phyloP scores from a whole-genome alignment of 2,329 filamentous ascomycete species.

The Colletotrichum phormii region DNA sequence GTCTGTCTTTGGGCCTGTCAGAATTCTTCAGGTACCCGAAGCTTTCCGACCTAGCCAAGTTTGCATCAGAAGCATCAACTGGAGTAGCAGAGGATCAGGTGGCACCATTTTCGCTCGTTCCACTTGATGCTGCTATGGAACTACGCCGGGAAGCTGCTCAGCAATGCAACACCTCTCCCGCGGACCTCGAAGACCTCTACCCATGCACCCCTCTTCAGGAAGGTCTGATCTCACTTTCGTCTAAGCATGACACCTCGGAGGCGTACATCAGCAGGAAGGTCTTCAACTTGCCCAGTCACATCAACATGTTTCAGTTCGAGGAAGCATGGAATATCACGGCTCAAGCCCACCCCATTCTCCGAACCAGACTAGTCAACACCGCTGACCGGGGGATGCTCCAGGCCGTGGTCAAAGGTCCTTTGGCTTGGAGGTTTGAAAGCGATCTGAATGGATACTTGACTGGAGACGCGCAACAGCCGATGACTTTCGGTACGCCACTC shows the following conservation, averaged over 20 bases:
- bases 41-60: neutral
- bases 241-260: constrained; percentile 6
- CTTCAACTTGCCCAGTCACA: constrained; percentile 10
- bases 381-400: neutral
- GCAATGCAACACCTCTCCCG: neutral
- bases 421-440: neutral
- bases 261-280: constrained; percentile 34
- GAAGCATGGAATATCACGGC: neutral
- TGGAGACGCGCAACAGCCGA: neutral
- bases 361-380: neutral
- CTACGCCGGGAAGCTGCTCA: neutral
- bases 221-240: neutral
- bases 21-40: neutral
- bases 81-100: neutral
- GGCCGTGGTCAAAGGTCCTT: neutral
- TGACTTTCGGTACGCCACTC: neutral
- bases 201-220: constrained; percentile 23
- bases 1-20: neutral
- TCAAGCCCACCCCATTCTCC: neutral
- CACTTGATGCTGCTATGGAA: neutral
- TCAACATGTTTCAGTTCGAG: neutral
- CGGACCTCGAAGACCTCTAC: constrained; percentile 22
- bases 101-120: neutral
- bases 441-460: neutral
- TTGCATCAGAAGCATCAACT: neutral